phyloP scores from a whole-genome alignment of 2,329 filamentous ascomycete species.

The Xylaria sp. region DNA sequence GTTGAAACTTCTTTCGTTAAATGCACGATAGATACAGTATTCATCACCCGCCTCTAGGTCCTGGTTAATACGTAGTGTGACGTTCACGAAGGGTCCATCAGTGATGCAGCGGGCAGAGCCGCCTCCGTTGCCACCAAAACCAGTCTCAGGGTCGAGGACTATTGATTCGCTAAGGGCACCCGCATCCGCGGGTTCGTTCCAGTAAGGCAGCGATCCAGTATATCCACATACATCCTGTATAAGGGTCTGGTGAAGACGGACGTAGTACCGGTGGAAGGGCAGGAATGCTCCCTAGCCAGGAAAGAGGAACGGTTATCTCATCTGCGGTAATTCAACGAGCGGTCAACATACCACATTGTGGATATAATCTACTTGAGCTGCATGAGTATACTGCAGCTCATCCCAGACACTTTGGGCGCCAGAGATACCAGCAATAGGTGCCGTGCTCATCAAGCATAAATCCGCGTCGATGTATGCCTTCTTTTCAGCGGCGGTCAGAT shows the following conservation, averaged over 20 bases:
- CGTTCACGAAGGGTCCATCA: conserved; percentile 12
- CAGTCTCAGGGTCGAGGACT: conserved; percentile 4
- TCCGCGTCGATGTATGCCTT: conserved; percentile 13
- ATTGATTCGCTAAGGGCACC: background rate
- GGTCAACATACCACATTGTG: conserved; percentile 6
- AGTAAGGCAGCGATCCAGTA: conserved; percentile 14
- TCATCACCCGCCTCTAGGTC: background rate
- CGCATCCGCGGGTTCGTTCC: conserved; percentile 10
- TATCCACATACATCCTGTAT: conserved; percentile 10
- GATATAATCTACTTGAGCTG: conserved; percentile 7
- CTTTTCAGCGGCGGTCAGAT: conserved; percentile 3
- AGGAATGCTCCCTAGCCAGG: conserved; percentile 9
- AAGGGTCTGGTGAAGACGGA: conserved; percentile 5
- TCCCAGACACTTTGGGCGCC: conserved; percentile 9
- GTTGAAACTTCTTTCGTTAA: conserved; percentile 4
- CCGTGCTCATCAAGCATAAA: conserved; percentile 12
- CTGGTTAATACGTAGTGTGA: background rate
- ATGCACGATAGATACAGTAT: conserved; percentile 8
- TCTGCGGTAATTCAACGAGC: background rate
- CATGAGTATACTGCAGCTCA: conserved; percentile 12
- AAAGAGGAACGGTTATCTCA: background rate
- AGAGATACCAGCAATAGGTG: background rate
- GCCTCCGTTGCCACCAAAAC: conserved; percentile 7
- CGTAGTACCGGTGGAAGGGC: conserved; percentile 15
- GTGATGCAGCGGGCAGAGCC: conserved; percentile 1